A percentile compares a stretch with the other conserved stretches of the same genome.
These are phyloP conservation scores for Nicotiana paniculata DNA, from an alignment of 257 asterid genomes.

Conservation along the genomic window DNA sequence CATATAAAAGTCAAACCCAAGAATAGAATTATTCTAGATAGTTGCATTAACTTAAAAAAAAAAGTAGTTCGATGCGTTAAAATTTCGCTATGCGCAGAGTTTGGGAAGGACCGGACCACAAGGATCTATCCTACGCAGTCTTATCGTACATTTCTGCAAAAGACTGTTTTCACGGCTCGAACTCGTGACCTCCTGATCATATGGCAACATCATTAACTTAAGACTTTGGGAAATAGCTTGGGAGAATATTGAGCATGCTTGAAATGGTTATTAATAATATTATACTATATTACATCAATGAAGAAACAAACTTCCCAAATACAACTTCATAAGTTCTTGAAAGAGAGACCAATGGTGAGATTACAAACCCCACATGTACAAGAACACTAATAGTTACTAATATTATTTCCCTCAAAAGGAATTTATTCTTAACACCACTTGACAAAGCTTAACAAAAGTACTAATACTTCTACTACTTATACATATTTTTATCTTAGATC, in stretches of 20 bases:
- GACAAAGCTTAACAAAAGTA: not conserved
- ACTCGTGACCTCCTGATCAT: too few species aligned
- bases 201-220: not conserved
- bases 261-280: not conserved
- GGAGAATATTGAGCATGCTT: not conserved
- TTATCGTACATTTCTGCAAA: too few species aligned
- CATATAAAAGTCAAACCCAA: not conserved
- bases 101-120: too few species aligned
- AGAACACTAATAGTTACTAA: constrained; percentile 6
- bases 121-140: too few species aligned
- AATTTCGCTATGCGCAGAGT: too few species aligned
- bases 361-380: constrained; percentile 12
- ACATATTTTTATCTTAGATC: constrained; percentile 1
- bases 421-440: constrained; percentile 10
- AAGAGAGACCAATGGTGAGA: not conserved
- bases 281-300: not conserved
- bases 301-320: constrained; percentile 11
- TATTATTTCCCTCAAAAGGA: constrained; percentile 13
- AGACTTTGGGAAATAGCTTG: not conserved
- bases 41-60: not conserved
- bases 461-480: not conserved
- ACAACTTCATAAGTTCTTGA: constrained; percentile 15
- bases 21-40: not conserved
- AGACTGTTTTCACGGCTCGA: too few species aligned
- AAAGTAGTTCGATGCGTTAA: too few species aligned